These are phyloP conservation scores for Cordyceps farinosa DNA, from an alignment of 2,329 filamentous ascomycete genomes.

Conservation along the genomic window DNA sequence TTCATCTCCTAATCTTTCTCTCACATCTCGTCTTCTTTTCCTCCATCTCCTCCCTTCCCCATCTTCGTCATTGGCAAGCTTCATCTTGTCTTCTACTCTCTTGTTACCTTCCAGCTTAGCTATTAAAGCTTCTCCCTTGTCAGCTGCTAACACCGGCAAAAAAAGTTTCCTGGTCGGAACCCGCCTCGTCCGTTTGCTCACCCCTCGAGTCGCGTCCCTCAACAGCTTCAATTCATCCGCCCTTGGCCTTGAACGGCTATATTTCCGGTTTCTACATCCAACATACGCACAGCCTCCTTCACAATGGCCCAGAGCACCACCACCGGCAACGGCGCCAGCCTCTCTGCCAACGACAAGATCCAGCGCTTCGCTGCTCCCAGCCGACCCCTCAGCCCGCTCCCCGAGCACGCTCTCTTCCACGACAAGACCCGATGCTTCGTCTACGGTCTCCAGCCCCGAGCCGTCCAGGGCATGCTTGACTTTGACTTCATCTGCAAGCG, in stretches of 20 bases:
- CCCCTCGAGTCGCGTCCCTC: constrained; percentile 14
- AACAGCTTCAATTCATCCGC: constrained; percentile 18
- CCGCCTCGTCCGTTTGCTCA: constrained; percentile 13
- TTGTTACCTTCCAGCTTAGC: neutral
- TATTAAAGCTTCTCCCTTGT: neutral
- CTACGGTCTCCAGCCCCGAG: constrained; percentile 96
- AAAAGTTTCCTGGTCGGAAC: constrained; percentile 16
- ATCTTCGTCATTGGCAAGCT: constrained; percentile 14
- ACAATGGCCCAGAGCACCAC: constrained; percentile 53
- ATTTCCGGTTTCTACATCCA: constrained; percentile 18
- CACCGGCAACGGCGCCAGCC: constrained; percentile 47
- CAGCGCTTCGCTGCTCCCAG: constrained; percentile 91
- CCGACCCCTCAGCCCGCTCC: constrained; percentile 83
- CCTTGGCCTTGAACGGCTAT: constrained; percentile 17
- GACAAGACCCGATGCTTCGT: constrained; percentile 99
- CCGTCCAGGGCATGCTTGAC: constrained; percentile 91
- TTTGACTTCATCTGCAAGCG: constrained; percentile 99
- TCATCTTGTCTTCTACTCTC: neutral
- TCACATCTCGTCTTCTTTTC: constrained; percentile 20
- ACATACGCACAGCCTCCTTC: constrained; percentile 24
- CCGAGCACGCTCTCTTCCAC: constrained; percentile 91
- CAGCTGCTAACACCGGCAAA: constrained; percentile 4
- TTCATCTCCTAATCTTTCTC: constrained; percentile 13
- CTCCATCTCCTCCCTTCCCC: constrained; percentile 19
- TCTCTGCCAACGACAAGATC: constrained; percentile 97